phyloP scores from a whole-genome alignment of 2,329 filamentous ascomycete species.

The Diaporthe australafricana region DNA sequence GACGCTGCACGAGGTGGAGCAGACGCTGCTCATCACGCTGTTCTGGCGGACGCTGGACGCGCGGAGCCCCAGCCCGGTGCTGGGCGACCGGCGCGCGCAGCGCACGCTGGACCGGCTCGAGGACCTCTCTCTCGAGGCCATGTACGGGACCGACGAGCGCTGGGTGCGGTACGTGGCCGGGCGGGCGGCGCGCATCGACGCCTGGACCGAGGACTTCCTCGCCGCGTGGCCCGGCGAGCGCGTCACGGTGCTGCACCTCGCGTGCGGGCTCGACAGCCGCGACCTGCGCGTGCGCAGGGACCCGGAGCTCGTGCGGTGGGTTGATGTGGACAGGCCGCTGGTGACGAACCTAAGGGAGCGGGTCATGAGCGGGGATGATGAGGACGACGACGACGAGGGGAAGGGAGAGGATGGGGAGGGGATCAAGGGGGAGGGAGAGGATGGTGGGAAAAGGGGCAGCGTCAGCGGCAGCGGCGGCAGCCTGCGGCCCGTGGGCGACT shows the following conservation, averaged over 20 bases:
- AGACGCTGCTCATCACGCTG: neutral
- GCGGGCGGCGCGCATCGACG: constrained; percentile 25
- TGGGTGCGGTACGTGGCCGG: constrained; percentile 29
- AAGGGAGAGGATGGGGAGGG: too few species aligned
- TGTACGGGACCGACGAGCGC: constrained; percentile 22
- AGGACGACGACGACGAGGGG: neutral
- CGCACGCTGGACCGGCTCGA: constrained; percentile 17
- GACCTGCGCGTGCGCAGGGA: constrained; percentile 6
- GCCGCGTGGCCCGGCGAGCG: neutral
- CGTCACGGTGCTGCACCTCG: constrained; percentile 36
- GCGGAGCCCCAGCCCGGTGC: neutral
- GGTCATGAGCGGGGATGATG: neutral
- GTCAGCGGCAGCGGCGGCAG: too few species aligned
- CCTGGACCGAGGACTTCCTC: constrained; percentile 30
- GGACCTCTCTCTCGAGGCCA: neutral
- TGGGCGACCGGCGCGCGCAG: constrained; percentile 11
- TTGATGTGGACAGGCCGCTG: constrained; percentile 33
- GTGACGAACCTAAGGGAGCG: constrained; percentile 32
- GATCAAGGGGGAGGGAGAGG: too few species aligned
- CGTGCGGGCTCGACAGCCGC: constrained; percentile 35
- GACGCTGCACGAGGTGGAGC: neutral
- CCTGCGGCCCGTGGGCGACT: constrained; percentile 1
- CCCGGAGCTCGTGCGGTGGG: constrained; percentile 31
- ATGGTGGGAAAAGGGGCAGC: neutral
- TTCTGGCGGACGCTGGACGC: constrained; percentile 15